These are phyloP conservation scores for Alternaria metachromatica DNA, from an alignment of 2,329 filamentous ascomycete species.

Conservation along the genomic window DNA sequence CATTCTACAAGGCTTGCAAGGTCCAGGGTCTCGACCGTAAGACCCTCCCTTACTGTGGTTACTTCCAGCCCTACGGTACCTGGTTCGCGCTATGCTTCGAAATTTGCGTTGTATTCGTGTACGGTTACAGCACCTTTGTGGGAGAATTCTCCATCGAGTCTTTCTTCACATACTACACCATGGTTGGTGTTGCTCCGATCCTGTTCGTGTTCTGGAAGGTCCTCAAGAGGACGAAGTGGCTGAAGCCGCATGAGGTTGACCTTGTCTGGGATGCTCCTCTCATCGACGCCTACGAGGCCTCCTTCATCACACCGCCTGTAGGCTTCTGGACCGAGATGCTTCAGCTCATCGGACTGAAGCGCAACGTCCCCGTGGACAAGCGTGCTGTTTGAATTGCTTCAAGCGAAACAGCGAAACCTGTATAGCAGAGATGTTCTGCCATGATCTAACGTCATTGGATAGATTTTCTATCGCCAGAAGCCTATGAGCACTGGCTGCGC, in stretches of 20 bases:
- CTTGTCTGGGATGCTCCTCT: constrained; percentile 52
- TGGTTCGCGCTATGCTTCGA: constrained; percentile 58
- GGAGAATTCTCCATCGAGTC: constrained; percentile 54
- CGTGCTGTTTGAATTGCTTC: constrained; percentile 25
- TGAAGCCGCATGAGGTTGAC: constrained; percentile 59
- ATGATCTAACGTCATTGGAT: constrained; percentile 19
- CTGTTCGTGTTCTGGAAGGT: constrained; percentile 69
- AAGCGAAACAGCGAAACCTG: not conserved
- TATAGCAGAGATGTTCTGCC: constrained; percentile 4
- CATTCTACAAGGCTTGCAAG: constrained; percentile 61
- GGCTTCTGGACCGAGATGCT: constrained; percentile 48
- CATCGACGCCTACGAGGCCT: constrained; percentile 49
- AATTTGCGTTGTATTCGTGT: constrained; percentile 58
- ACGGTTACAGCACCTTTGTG: constrained; percentile 62
- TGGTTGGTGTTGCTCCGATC: constrained; percentile 58
- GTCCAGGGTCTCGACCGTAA: constrained; percentile 58
- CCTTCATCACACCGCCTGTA: constrained; percentile 51
- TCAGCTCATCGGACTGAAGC: constrained; percentile 42
- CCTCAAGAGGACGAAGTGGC: constrained; percentile 62
- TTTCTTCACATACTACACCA: constrained; percentile 64
- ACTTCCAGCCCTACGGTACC: constrained; percentile 60
- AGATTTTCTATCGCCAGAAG: constrained; percentile 17
- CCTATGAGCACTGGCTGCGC: constrained; percentile 5
- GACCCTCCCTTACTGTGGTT: constrained; percentile 55
- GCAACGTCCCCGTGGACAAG: constrained; percentile 40